Base-by-base conservation (phyloP, 352 stramenopile species). In the Pythium dissotocum region DNA sequence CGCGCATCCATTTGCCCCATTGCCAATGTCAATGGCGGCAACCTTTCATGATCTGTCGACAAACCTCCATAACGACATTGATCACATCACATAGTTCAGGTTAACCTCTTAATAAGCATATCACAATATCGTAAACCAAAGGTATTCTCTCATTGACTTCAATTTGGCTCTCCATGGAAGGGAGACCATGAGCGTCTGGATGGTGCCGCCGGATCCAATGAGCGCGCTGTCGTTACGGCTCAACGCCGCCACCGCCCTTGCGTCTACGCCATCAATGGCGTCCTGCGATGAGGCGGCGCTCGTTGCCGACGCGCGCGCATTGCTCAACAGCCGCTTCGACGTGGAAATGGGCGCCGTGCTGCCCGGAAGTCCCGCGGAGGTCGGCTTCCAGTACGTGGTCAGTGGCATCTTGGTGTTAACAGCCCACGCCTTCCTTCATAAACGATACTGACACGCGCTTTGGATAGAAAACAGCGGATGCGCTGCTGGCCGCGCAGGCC, bases 371-470 rank as follows among this genome's bases (percentile, higher is more conserved):
- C 42, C 64, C 5, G 63, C 75, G 16, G 60, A 80, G 63, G 78
- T 88, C 58, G 85, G 85, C 49, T 95, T 95, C 62, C 85, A 95
- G 67, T 77, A 95, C 61, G 59, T 95, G 59, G 87, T 95, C 65
- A 38, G 72, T 63, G n/a, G 10, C 1, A n/a, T 55, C 10, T 16
- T 51, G 42, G 42, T 16, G 18, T 7, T 16, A 18, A 1, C n/a
- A 51, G 42, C 16, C 26, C 14, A 10, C 21, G 21, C 0, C 21
- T 24, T 24, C 21, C 21, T 24, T 24, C 21, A 24, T 24, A 24
- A 24, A 24, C 21, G 21, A 24, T 24, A 24, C 21, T 24, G 21
- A 24, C 21, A 42, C 14, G 36, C 36, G 36, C 10, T 38, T 14
- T 51, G 42, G 6, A n/a, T 63, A 82, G 74, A 94, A 93, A 88